Evolutionary conservation across 2,329 filamentous ascomycete genomes (phyloP), one percentile per base, ranked within the genome.

Genomic region (Rutstroemia sp.): DNA sequence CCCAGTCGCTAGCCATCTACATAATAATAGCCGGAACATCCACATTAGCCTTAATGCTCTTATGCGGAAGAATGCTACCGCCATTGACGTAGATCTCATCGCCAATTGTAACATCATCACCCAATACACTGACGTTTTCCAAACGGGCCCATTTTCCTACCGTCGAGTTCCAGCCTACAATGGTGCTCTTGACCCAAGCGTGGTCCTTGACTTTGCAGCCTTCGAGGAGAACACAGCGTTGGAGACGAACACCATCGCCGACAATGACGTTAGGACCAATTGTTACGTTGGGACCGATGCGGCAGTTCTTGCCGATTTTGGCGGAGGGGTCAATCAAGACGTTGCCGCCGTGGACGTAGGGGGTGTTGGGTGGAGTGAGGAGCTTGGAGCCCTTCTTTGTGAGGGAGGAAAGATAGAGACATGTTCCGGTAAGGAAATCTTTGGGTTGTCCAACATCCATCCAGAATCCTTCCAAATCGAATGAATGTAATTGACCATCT

Each of bases 381-480:
- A 88, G 80, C 77, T 95, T 92, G 70, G 90, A 89, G 71, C 85
- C 84, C 76, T 88, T 91, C 83, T 96, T 96, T 58, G 91, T 82
- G 59, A 97, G 82, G 3, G 90, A 95, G 48, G 90, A 91, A 52
- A 99, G 88, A 78, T 96, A 97, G 61, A 99, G 81, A 76, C 92
- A 97, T 60, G 94, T 97, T 61, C 92, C 92, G 21, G 88, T 90
- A 56, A 99, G 79, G 82, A 97, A 99, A 72, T 99, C 92, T 79
- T 97, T 99, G 66, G 92, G 92, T 76, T 99, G 92, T 67, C 92
- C 92, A 63, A 99, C 90, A 67, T 97, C 92, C 92, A 97, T 97
- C 92, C 92, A 97, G 83, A 95, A 97, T 66, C 92, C 91, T 65
- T 96, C 91, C 30, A 97, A 83, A 71, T 97, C 92, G 71, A 95